Evolutionary conservation across 768 basidiomycete genomes (phyloP), one percentile per base, ranked within the genome.

Genomic region (Daedaleopsis sinensis): DNA sequence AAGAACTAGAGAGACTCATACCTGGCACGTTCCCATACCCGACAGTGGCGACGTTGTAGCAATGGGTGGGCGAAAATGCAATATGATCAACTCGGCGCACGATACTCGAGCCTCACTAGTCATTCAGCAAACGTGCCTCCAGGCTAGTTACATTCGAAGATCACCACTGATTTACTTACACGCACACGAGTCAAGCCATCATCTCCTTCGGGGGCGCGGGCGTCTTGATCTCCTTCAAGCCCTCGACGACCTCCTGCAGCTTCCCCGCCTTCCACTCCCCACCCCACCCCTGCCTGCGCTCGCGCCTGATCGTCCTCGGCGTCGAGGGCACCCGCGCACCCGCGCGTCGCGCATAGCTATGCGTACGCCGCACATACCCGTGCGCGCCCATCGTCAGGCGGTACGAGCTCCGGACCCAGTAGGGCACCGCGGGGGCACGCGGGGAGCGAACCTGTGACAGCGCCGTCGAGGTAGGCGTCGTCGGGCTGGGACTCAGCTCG

Each of bases 231-330:
- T 71, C 64, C 57, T 63, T 65, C 59, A 68, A 52, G 61, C 64
- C 58, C 27, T 63, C 65, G 19, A 69, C 65, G n/a, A 63, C 57
- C 13, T 48, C 57, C 13, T 58, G 62, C 59, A 70, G 58, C 49
- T 55, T 64, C n/a, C 68, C 70, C 27, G 49, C 51, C 23, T 63
- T 58, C 71, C 69, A 70, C 58, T 59, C 47, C 16, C 71, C 71
- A 18, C 69, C 68, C 71, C 69, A 72, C 2, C 71, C 71, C 61
- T 67, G 67, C 38, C 71, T 64, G 7, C 69, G 58, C 57, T 71
- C 67, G 42, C 55, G 57, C 19, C 69, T 47, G 39, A 61, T 47
- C 57, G 68, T 70, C 7, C 66, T 54, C n/a, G 68, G 68, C 13
- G 70, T 71, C 54, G 67, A 59, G 15, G 64, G 67, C 39, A 52